Base-by-base conservation (phyloP, 768 basidiomycete genomes). In the Mycena floridula region DNA sequence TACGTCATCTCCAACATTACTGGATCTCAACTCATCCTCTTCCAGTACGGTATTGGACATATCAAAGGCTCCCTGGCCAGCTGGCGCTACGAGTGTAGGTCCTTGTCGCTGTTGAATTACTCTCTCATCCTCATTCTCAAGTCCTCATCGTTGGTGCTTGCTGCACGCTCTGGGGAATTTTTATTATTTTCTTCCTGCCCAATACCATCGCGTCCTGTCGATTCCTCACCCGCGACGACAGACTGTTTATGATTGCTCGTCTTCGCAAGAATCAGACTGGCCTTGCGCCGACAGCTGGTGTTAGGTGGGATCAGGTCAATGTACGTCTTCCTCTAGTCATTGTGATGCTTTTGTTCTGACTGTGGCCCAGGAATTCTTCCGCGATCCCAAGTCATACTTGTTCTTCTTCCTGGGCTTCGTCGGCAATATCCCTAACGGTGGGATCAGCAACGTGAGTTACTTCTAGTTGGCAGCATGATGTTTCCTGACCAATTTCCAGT, bases 71-170 rank as follows among this genome's bases (percentile, higher is more conserved):
- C 53, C 1, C 54, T 68, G 5, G 45, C 54, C 1, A 55, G 54
- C 2, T 68, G 65, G 65, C 43, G 53, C 37, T 65, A 64, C 49
- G 65, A 67, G 48, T 63, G 44, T 49, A 22, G 24, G 21, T 15
- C n/a, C n/a, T 30, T 23, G 9, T 37, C 26, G 25, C 13, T 20
- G 5, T 27, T 7, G 21, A 3, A 6, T 23, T 16, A 15, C 40
- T 37, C 37, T 18, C 26, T 23, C 6, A 5, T 3, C 9, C 24
- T 18, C 18, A 38, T 38, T 11, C 9, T 9, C 18, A 38, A 38
- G 9, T 59, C 46, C 25, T 62, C n/a, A 51, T 64, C 37, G 50
- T 62, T 30, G 61, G 61, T 24, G 52, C 53, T 7, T 40, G 58
- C 37, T 60, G 59, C 25, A 43, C 52, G 18, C 20, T 53, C 3